A percentile compares a stretch with the other conserved stretches of the same genome.
Evolutionary conservation across 1,284 basidiomycete genomes (phyloP).

Genomic region (Ceratobasidium sp.): DNA sequence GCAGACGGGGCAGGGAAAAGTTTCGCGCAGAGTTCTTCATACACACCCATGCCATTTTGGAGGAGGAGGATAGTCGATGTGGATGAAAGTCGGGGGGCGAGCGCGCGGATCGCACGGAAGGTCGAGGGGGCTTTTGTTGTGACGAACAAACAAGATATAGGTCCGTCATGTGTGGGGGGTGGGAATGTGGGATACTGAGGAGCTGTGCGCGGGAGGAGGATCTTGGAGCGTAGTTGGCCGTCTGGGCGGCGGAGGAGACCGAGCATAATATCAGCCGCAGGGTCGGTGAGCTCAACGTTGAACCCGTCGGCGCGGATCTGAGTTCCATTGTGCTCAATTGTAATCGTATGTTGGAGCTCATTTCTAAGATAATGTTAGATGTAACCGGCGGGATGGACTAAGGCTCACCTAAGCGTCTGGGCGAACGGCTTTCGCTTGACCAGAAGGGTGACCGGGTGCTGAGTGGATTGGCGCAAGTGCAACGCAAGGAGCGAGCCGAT

Average conservation of each 20-base stretch:
- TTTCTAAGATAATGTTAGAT: constrained; percentile 1
- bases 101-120: constrained; percentile 67
- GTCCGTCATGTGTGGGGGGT: constrained; percentile 51
- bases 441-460: constrained; percentile 76
- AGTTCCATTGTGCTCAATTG: constrained; percentile 60
- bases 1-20: constrained; percentile 80
- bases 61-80: constrained; percentile 88
- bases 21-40: constrained; percentile 78
- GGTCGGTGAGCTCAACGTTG: constrained; percentile 43
- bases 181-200: background rate
- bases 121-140: constrained; percentile 85
- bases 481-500: constrained; percentile 86
- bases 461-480: constrained; percentile 75
- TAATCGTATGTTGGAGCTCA: constrained; percentile 49
- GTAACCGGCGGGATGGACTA: background rate
- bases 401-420: constrained; percentile 52
- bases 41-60: constrained; percentile 92
- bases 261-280: constrained; percentile 26
- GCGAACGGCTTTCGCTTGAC: constrained; percentile 65
- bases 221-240: constrained; percentile 38
- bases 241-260: constrained; percentile 38
- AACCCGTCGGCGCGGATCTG: constrained; percentile 56
- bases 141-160: constrained; percentile 82
- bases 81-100: constrained; percentile 75
- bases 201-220: constrained; percentile 35